Conservation (phyloP, 345 rosid species). For the Clarkia xantiana region DNA sequence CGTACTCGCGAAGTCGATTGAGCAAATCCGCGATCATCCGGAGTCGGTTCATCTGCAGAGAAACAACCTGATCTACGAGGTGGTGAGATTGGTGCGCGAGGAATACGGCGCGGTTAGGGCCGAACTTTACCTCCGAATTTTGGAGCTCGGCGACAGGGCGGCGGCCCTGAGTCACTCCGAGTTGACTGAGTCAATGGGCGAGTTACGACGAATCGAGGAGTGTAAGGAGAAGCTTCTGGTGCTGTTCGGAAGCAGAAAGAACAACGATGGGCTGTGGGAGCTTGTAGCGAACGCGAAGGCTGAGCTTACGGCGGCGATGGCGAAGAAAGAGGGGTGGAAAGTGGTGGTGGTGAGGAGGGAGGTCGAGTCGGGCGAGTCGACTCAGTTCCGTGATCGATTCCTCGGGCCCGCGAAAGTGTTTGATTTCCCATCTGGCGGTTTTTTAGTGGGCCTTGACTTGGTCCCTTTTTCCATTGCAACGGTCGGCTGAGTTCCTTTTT, state of each 20-base stretch:
- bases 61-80: constrained; percentile 12
- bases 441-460: too few species aligned
- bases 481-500: too few species aligned
- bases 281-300: constrained; percentile 7
- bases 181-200: constrained; percentile 4
- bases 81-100: constrained; percentile 11
- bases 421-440: too few species aligned
- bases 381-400: too few species aligned
- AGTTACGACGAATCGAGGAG: constrained; percentile 8
- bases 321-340: constrained; percentile 11
- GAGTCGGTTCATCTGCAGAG: constrained; percentile 4
- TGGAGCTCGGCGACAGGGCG: constrained; percentile 8
- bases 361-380: too few species aligned
- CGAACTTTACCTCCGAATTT: constrained; percentile 5
- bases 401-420: too few species aligned
- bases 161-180: constrained; percentile 5
- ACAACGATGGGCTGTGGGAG: constrained; percentile 14
- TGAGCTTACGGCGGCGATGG: constrained; percentile 7
- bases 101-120: constrained; percentile 9
- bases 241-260: constrained; percentile 12
- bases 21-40: constrained; percentile 4
- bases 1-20: constrained; percentile 2
- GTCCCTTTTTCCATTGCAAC: too few species aligned
- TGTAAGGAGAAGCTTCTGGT: constrained; percentile 6
- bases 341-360: constrained; percentile 10